Evolutionary conservation across 164 flowering plant genomes (phyloP).

Genomic region (Umbilicus rupestris): DNA sequence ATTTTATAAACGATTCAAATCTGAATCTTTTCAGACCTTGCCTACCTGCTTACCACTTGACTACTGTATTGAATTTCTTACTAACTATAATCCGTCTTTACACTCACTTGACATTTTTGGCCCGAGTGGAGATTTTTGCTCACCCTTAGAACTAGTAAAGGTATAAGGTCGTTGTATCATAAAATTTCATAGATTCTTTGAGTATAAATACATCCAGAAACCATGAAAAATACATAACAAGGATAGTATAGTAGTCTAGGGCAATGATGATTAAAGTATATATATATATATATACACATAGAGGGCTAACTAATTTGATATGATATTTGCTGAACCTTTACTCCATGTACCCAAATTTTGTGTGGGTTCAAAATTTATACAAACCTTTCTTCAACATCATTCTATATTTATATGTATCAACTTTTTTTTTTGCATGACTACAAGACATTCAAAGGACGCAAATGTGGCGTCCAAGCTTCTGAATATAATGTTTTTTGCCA

Average conservation of each 20-base stretch:
- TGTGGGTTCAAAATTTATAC: background rate
- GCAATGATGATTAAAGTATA: background rate
- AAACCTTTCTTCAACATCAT: background rate
- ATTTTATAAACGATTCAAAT: no score
- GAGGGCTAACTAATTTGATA: background rate
- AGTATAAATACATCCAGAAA: background rate
- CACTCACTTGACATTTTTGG: no score
- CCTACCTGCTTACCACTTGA: no score
- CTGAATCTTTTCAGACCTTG: no score
- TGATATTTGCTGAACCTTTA: slow-evolving; percentile 6
- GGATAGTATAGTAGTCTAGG: background rate
- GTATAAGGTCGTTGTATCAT: background rate
- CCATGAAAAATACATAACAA: background rate
- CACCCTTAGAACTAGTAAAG: no score
- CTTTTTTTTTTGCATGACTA: no score
- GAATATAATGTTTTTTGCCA: no score
- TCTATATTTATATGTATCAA: background rate
- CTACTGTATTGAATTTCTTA: no score
- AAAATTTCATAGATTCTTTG: background rate
- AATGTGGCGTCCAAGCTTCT: no score
- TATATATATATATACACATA: background rate
- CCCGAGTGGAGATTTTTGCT: no score
- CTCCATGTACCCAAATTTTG: background rate
- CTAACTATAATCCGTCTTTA: no score
- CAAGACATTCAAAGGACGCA: no score